Evolutionary conservation across 148 eudicot genomes (phyloP).

Genomic region (Rhododendron simsii): DNA sequence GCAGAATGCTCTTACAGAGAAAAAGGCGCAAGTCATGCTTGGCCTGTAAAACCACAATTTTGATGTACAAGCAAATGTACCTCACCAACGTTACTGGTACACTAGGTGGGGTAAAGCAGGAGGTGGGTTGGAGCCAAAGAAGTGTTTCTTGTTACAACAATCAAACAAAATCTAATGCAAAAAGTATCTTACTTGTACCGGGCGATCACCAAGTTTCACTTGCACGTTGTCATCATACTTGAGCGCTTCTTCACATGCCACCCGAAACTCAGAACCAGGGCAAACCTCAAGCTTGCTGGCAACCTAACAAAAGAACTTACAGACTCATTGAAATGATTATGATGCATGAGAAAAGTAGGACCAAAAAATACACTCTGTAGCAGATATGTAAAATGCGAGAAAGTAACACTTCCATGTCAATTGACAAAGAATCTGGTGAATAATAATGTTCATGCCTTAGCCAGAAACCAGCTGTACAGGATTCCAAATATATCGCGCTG

Average conservation of each 20-base stretch:
- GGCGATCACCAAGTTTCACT: conserved; percentile 96
- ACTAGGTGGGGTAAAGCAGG: not conserved
- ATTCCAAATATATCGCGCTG: conserved; percentile 77
- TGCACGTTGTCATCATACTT: conserved; percentile 60
- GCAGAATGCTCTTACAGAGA: not conserved
- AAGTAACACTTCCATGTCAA: not conserved
- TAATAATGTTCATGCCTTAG: conserved; percentile 55
- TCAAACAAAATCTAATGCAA: not conserved
- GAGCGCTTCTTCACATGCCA: conserved; percentile 90
- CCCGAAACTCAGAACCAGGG: conserved; percentile 95
- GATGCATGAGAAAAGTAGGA: not conserved
- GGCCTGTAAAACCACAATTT: not conserved
- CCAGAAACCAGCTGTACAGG: conserved; percentile 95
- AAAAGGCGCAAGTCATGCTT: not conserved
- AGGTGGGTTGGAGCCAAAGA: not conserved
- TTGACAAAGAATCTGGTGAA: not conserved
- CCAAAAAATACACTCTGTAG: no score
- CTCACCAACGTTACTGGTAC: not conserved
- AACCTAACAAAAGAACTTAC: conserved; percentile 34
- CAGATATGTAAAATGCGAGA: no score
- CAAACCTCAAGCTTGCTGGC: conserved; percentile 86
- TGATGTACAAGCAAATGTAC: not conserved
- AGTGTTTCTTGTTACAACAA: not conserved
- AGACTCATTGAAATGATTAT: not conserved
- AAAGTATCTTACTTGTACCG: conserved; percentile 64